phyloP scores from a whole-genome alignment of 371 early-diverging fungal genomes.

The Umbelopsis sp. region DNA sequence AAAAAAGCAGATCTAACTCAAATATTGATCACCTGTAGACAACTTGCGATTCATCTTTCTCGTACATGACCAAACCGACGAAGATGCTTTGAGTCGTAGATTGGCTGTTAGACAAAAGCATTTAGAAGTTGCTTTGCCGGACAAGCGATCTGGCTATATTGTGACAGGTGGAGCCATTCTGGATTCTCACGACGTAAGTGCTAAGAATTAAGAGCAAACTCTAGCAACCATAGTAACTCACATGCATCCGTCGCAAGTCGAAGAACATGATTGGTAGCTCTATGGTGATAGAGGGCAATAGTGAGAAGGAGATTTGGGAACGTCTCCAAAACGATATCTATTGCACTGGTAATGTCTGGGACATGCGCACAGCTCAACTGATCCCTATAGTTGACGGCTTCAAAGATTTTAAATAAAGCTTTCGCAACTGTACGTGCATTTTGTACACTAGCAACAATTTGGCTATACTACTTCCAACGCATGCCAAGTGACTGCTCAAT shows the following conservation, averaged over 20 bases:
- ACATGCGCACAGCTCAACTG: slow-evolving; percentile 20
- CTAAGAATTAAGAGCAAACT: slow-evolving; percentile 23
- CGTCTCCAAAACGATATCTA: slow-evolving; percentile 55
- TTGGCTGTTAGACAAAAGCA: slow-evolving; percentile 41
- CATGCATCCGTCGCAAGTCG: slow-evolving; percentile 10
- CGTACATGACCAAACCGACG: slow-evolving; percentile 46
- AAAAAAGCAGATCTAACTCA: neutral
- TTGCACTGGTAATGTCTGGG: slow-evolving; percentile 63
- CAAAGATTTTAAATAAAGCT: neutral
- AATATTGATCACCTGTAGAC: neutral
- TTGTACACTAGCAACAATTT: no score
- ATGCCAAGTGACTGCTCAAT: no score
- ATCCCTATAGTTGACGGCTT: slow-evolving; percentile 6
- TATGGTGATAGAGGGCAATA: slow-evolving; percentile 52
- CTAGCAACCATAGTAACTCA: neutral
- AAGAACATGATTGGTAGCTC: slow-evolving; percentile 63
- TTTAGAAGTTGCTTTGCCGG: slow-evolving; percentile 32
- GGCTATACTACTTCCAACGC: no score
- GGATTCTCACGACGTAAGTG: slow-evolving; percentile 41
- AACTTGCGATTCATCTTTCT: slow-evolving; percentile 44
- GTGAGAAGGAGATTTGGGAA: slow-evolving; percentile 43
- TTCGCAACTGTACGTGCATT: no score
- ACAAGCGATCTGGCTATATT: slow-evolving; percentile 34
- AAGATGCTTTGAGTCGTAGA: slow-evolving; percentile 43
- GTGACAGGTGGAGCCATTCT: slow-evolving; percentile 59